Evolutionary conservation across 768 basidiomycete genomes (phyloP), one percentile per base, ranked within the genome.

Genomic region (Imleria badia): DNA sequence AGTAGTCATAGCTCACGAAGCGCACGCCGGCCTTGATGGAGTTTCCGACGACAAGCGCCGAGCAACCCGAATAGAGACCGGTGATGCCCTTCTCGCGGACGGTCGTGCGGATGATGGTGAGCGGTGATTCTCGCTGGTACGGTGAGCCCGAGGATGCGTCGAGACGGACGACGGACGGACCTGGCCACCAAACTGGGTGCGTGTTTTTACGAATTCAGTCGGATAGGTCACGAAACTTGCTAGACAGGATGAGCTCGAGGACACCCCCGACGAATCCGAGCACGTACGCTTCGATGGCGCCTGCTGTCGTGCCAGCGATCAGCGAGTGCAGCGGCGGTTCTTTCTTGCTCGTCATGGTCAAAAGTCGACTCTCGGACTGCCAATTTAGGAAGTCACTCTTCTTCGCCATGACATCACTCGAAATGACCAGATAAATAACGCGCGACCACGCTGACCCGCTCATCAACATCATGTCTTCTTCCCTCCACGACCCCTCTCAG

Each of bases 61-160:
- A 82, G 64, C 90, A 93, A 66, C 95, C 94, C 1, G 94, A 91
- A 62, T 99, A 99, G n/a, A 99, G 78, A 1, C 96, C 97, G 0
- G 70, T 67, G 14, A 97, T 60, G 10, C 97, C 97, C 57, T 89
- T 85, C 1, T 79, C 80, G 55, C 79, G 77, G 29, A 96, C 52
- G 0, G 95, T 98, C 29, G 85, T 79, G 42, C 77, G 77, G 56
- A 94, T 75, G 60, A 97, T 93, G 7, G 82, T 69, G 23, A 94
- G 72, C 0, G 90, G 91, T 2, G 86, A 73, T 65, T 93, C 83
- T 67, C 79, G 76, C 85, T 86, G 64, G 23, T 38, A 15, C 3
- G 12, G 26, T 53, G 31, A 51, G 55, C 20, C 6, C 48, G 26
- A 26, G 44, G 20, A 33, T 14, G 26, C 8, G 34, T 29, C 45